These are phyloP conservation scores for Kwoniella dejecticola DNA, from an alignment of 768 basidiomycete genomes.

Conservation along the genomic window DNA sequence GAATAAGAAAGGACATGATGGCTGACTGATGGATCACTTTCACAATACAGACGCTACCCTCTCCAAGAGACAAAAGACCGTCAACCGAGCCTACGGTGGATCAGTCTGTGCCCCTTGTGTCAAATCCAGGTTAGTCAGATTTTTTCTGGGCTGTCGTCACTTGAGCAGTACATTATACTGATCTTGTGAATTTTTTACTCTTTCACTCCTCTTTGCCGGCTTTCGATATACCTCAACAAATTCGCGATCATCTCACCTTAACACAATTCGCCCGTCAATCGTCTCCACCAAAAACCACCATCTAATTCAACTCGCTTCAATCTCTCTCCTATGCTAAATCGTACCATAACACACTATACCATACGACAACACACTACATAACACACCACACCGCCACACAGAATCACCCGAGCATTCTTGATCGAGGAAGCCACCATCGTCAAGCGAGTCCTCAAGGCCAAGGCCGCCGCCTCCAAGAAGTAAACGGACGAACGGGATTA, in stretches of 20 bases:
- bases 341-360: no score
- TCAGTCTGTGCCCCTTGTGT: conserved; percentile 96
- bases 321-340: no score
- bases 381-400: conserved; percentile 53
- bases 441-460: conserved; percentile 97
- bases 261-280: conserved; percentile 7
- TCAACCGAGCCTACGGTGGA: conserved; percentile 93
- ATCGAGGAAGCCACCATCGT: conserved; percentile 99
- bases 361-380: no score
- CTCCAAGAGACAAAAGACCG: conserved; percentile 96
- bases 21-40: not conserved
- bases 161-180: no score
- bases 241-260: no score
- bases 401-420: conserved; percentile 96
- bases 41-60: conserved; percentile 70
- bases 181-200: not conserved
- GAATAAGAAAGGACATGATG: no score
- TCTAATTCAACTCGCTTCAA: no score
- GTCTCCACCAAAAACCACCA: not conserved
- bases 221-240: not conserved
- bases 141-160: no score
- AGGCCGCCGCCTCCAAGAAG: conserved; percentile 57
- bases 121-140: conserved; percentile 76
- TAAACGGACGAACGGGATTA: no score
- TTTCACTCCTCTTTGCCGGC: not conserved